Base-by-base conservation (phyloP, 768 basidiomycete genomes). In the Cystobasidium tubakii region DNA sequence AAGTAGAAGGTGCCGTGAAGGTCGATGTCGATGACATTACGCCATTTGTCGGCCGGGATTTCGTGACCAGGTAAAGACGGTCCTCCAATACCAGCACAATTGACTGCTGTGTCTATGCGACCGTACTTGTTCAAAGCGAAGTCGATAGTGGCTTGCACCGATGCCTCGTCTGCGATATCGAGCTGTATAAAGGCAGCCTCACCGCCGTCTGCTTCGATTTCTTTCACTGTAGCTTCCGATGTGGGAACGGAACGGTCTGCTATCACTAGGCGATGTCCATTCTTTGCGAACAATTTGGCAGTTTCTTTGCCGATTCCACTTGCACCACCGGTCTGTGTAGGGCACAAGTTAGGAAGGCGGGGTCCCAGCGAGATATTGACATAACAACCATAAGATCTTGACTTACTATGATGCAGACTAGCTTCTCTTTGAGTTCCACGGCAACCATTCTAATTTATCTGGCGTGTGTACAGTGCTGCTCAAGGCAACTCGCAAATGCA, bases 41-140 rank as follows among this genome's bases (percentile, higher is more conserved):
- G 31, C 36, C 25, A 65, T 27, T 17, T 17, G 19, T 36, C 43
- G 17, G 25, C 36, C 13, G 63, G 63, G 34, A 36, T 27, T 42
- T 65, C 36, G 63, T 65, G 63, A 7, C 34, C 43, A 21, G 34
- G 63, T 3, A 46, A 12, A 6, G 63, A 65, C 6, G 34, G 63
- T 19, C 63, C 36, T 65, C 34, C 63, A 27, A 65, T 65, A 21
- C 63, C 63, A 29, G 63, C 63, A 36, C 63, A 65, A 36, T 65
- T 65, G 13, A 65, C 63, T 21, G 63, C 63, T 7, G 63, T 46
- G n/a, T 65, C 63, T 36, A 65, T 36, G 10, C 63, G 9, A 23
- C 63, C 63, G 34, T 42, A 65, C 63, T 46, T 39, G 25, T 21
- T 27, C 6, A 60, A 13, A 12, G 57, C 23, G 27, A 60, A 60